Conservation (phyloP, 768 basidiomycete species). For the Galerina sulciceps region DNA sequence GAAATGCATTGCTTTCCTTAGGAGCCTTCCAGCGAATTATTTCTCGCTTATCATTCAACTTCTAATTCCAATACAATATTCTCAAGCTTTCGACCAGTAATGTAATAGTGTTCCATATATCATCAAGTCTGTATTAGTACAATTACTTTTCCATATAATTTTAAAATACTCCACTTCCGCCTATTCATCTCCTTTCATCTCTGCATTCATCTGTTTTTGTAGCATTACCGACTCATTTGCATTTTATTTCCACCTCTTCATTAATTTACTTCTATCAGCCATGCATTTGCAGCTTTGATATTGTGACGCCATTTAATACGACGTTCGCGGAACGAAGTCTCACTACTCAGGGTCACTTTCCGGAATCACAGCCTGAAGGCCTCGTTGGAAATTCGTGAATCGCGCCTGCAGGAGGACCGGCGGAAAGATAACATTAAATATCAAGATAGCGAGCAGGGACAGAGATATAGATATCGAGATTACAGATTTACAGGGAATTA, state of each 20-base stretch:
- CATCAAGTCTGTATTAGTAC: neutral
- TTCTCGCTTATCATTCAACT: neutral
- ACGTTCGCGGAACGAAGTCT: too few relatives aligned
- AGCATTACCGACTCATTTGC: neutral
- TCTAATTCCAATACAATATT: neutral
- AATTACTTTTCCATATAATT: neutral
- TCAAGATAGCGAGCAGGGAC: neutral
- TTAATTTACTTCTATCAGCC: neutral
- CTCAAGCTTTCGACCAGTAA: neutral
- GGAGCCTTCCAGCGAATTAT: slow-evolving; percentile 11
- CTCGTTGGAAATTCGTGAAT: too few relatives aligned
- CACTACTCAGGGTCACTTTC: too few relatives aligned
- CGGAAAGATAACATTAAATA: too few relatives aligned
- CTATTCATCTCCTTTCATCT: too few relatives aligned
- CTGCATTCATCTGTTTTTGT: too few relatives aligned
- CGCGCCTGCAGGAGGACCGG: too few relatives aligned
- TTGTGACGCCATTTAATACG: neutral
- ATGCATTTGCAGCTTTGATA: neutral
- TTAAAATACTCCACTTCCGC: neutral
- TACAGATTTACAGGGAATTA: neutral
- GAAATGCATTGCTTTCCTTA: neutral
- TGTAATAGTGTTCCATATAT: neutral
- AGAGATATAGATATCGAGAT: neutral
- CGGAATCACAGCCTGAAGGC: too few relatives aligned
- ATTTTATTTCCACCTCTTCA: neutral